A percentile compares a stretch with the other conserved stretches of the same genome.
Conservation (phyloP, 345 rosid genomes). For the Salix udensis region DNA sequence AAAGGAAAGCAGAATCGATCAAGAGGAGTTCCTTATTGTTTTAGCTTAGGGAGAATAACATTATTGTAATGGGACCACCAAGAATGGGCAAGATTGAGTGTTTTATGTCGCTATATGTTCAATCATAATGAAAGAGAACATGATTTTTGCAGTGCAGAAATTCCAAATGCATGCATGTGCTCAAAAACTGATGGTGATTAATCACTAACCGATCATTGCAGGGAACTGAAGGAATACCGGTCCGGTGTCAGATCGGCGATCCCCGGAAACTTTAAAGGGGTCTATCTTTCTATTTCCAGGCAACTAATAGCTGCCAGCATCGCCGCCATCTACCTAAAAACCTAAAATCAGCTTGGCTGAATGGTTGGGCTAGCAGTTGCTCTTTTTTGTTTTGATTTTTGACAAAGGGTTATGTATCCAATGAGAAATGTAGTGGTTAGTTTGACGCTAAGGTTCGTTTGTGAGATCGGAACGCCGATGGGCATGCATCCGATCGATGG, state of each 20-base stretch:
- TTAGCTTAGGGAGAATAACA: not conserved
- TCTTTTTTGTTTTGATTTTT: not conserved
- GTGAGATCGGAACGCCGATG: not conserved
- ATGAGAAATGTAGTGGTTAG: not conserved
- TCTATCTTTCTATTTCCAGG: not conserved
- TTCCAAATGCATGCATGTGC: not conserved
- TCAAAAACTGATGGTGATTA: not conserved
- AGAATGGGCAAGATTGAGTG: not conserved
- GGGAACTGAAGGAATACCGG: not conserved
- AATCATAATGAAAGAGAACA: not conserved
- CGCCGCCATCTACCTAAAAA: not conserved
- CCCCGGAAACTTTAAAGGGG: not conserved
- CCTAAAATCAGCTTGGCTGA: not conserved
- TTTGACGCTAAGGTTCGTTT: not conserved
- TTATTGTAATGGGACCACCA: not conserved
- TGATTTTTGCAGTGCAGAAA: not conserved
- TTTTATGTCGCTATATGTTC: not conserved
- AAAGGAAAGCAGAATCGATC: not conserved
- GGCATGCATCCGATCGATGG: not conserved
- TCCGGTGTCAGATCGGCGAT: not conserved
- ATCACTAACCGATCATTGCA: not conserved
- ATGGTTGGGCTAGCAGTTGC: not conserved
- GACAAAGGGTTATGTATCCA: not conserved
- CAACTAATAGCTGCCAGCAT: not conserved
- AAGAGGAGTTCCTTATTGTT: not conserved